phyloP scores from a whole-genome alignment of 2,329 filamentous ascomycete species.

The Arachnomyces sp. region DNA sequence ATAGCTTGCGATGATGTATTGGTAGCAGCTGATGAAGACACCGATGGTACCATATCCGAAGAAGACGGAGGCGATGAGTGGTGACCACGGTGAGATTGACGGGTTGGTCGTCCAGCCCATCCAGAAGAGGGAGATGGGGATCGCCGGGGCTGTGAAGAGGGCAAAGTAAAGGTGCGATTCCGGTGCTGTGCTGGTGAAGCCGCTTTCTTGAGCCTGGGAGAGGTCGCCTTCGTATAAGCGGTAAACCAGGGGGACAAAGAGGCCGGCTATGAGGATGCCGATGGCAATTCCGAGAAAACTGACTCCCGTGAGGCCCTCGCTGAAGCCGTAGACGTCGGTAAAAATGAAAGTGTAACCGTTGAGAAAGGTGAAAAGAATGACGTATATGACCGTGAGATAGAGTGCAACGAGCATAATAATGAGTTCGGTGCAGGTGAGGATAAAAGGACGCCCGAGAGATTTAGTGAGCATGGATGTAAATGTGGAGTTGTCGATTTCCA shows the following conservation, averaged over 20 bases:
- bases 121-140: constrained; percentile 51
- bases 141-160: constrained; percentile 43
- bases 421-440: constrained; percentile 40
- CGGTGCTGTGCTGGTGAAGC: constrained; percentile 37
- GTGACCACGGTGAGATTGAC: constrained; percentile 45
- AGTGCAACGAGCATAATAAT: constrained; percentile 23
- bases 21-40: constrained; percentile 46
- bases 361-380: constrained; percentile 30
- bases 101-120: constrained; percentile 48
- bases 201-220: constrained; percentile 31
- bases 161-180: constrained; percentile 49
- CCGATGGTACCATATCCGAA: constrained; percentile 47
- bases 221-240: constrained; percentile 38
- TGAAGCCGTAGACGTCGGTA: constrained; percentile 41
- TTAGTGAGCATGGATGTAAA: constrained; percentile 34
- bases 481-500: constrained; percentile 37
- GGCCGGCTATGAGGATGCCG: constrained; percentile 29
- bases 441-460: constrained; percentile 41
- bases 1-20: constrained; percentile 54
- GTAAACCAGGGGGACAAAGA: constrained; percentile 41
- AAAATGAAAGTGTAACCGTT: constrained; percentile 49
- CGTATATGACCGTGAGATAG: constrained; percentile 24
- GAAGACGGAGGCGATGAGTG: constrained; percentile 43
- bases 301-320: constrained; percentile 38
- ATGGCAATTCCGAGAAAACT: constrained; percentile 43